Base-by-base conservation (phyloP, 192 early-diverging fungal genomes). In the Coemansia brasiliensis region DNA sequence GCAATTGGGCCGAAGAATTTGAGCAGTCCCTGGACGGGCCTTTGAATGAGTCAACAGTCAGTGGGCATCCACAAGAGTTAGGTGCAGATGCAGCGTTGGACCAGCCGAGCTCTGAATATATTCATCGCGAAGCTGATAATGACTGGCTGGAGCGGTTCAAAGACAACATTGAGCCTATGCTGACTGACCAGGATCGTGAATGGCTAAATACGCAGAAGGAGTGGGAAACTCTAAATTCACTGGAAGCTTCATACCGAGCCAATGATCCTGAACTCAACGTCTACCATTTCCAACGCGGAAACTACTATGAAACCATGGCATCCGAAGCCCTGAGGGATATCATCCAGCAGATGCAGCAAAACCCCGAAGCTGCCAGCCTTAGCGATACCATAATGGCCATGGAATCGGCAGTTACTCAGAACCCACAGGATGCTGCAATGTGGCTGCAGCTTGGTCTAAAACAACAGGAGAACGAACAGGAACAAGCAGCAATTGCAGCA, bases 401-500 rank as follows among this genome's bases (percentile, higher is more conserved):
- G 9, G 97, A 99, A 71, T 93, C 93, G 17, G 82, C 86, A 1
- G 86, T 95, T 21, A 88, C 94, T 64, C 74, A 86, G 41, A 83
- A 91, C 39, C 86, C 92, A 0, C 61, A 81, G 32, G 87, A 98
- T 70, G 89, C 93, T 1, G 68, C 69, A 0, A 82, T 89, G 46
- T 99, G 97, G 97, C 78, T 88, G 55, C 69, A 85, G 61, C 82
- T 99, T 7, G 97, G 97, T 35, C 74, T 91, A 27, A 79, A 82
- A 48, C 97, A 99, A 65, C 94, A 96, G 57, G 97, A 99, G 65
- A 98, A 97, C 71, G 97, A 99, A 66, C 90, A 92, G 41, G 97
- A 99, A 59, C 78, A 80, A 2, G 83, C 86, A 16, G 95, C 97
- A 0, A 95, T 99, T 59, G 88, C 92, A 0, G 93, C 97, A 0